phyloP scores from a whole-genome alignment of 1,284 basidiomycete species.

The Trichosporon sp. region DNA sequence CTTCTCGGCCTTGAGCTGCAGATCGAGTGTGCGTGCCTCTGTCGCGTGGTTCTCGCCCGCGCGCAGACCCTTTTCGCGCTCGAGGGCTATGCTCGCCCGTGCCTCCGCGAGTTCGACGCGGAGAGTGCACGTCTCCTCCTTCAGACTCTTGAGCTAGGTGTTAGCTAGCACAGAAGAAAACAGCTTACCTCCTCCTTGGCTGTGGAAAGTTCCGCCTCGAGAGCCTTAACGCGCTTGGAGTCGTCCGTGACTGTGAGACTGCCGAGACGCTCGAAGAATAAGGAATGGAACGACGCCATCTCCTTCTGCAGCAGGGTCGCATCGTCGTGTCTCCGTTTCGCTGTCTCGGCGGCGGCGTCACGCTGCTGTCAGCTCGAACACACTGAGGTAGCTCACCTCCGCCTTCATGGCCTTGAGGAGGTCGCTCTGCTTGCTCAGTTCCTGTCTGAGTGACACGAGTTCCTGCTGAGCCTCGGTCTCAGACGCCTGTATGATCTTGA shows the following conservation, averaged over 20 bases:
- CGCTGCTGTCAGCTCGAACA: slow-evolving; percentile 21
- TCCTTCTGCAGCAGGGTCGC: slow-evolving; percentile 20
- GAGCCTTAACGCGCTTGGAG: slow-evolving; percentile 7
- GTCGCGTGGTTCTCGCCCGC: slow-evolving; percentile 27
- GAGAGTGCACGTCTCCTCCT: slow-evolving; percentile 20
- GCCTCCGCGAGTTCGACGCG: slow-evolving; percentile 29
- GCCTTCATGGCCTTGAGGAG: slow-evolving; percentile 12
- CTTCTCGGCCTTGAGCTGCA: slow-evolving; percentile 33
- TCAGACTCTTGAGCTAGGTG: background rate
- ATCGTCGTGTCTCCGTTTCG: slow-evolving; percentile 24
- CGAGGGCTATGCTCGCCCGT: slow-evolving; percentile 22
- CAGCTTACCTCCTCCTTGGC: slow-evolving; percentile 21
- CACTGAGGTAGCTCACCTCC: slow-evolving; percentile 5
- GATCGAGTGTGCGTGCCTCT: slow-evolving; percentile 26
- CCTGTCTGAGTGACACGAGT: slow-evolving; percentile 23
- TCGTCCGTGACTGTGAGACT: background rate
- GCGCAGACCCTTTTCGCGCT: slow-evolving; percentile 28
- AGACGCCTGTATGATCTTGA: slow-evolving; percentile 19
- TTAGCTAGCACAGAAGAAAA: background rate
- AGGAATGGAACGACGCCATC: slow-evolving; percentile 14
- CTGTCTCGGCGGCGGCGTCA: slow-evolving; percentile 20
- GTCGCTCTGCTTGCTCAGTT: slow-evolving; percentile 23
- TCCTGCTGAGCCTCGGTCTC: slow-evolving; percentile 26
- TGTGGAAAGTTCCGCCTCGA: slow-evolving; percentile 23
- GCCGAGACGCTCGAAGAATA: slow-evolving; percentile 24